A percentile compares a stretch with the other conserved stretches of the same genome.
These are phyloP conservation scores for Penicillium sp. DNA, from an alignment of 2,329 filamentous ascomycete genomes.

Conservation along the genomic window DNA sequence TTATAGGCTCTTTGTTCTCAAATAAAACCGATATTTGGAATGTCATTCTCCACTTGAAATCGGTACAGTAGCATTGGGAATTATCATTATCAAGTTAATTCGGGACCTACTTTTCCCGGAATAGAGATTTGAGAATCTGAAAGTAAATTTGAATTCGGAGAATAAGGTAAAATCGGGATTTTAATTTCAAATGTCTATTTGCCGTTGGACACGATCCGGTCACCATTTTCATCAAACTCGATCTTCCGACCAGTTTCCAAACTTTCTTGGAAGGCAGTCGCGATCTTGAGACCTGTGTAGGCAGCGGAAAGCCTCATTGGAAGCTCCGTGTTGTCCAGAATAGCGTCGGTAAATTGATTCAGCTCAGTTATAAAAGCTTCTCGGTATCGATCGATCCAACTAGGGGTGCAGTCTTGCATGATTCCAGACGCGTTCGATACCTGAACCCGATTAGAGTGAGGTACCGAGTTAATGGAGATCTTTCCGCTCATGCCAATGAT, in stretches of 20 bases:
- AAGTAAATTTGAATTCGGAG: no score
- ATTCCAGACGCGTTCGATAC: conserved; percentile 55
- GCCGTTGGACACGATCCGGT: no score
- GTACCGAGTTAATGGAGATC: conserved; percentile 59
- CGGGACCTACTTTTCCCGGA: no score
- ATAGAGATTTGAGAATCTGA: no score
- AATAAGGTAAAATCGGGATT: no score
- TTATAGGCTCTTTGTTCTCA: no score
- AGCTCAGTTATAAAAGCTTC: conserved; percentile 62
- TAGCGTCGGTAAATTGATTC: conserved; percentile 60
- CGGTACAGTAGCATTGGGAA: no score
- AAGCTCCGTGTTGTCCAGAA: conserved; percentile 55
- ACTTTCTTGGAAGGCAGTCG: conserved; percentile 56
- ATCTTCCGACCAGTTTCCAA: conserved; percentile 31
- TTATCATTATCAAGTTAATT: no score
- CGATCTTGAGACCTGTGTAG: conserved; percentile 58
- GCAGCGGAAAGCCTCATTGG: conserved; percentile 58
- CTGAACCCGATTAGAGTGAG: conserved; percentile 54
- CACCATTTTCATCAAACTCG: conserved; percentile 40
- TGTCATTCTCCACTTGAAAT: no score
- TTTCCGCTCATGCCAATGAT: conserved; percentile 65
- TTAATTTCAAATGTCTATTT: no score
- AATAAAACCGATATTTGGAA: no score
- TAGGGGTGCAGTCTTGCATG: conserved; percentile 47
- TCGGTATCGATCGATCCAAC: conserved; percentile 59